A percentile compares a stretch with the other conserved stretches of the same genome.
Evolutionary conservation across 345 rosid genomes (phyloP).

Genomic region (Linum lewisii): DNA sequence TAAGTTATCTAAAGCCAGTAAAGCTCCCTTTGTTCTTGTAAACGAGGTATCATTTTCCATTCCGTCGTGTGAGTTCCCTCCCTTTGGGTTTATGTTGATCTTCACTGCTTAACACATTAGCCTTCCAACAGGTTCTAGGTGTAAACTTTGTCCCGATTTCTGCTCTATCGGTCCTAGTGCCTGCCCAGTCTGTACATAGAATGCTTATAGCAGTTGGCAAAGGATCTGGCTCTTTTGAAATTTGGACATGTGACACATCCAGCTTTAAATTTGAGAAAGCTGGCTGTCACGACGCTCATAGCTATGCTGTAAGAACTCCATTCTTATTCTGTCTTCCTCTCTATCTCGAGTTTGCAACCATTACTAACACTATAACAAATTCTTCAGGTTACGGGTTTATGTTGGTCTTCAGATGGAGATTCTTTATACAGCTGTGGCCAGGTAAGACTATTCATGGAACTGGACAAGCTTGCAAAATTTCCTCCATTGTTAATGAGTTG

Average conservation of each 20-base stretch:
- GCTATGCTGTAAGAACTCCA: slow-evolving; percentile 53
- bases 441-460: slow-evolving; percentile 36
- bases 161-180: slow-evolving; percentile 46
- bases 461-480: slow-evolving; percentile 2
- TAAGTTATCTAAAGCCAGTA: slow-evolving; percentile 34
- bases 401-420: slow-evolving; percentile 72
- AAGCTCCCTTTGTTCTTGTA: slow-evolving; percentile 43
- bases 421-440: slow-evolving; percentile 84
- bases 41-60: slow-evolving; percentile 34
- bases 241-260: slow-evolving; percentile 55
- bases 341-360: slow-evolving; percentile 3
- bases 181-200: slow-evolving; percentile 26
- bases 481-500: not conserved
- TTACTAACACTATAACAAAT: slow-evolving; percentile 20
- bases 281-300: slow-evolving; percentile 56
- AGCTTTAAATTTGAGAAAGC: slow-evolving; percentile 35
- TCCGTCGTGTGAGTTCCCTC: not conserved
- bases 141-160: slow-evolving; percentile 48
- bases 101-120: slow-evolving; percentile 11
- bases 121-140: slow-evolving; percentile 39
- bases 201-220: slow-evolving; percentile 73
- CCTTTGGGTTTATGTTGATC: slow-evolving; percentile 10
- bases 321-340: slow-evolving; percentile 11
- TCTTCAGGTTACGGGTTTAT: slow-evolving; percentile 77
- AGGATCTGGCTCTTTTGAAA: slow-evolving; percentile 86